These are phyloP conservation scores for Lactarius hengduanensis DNA, from an alignment of 768 basidiomycete species.

Conservation along the genomic window DNA sequence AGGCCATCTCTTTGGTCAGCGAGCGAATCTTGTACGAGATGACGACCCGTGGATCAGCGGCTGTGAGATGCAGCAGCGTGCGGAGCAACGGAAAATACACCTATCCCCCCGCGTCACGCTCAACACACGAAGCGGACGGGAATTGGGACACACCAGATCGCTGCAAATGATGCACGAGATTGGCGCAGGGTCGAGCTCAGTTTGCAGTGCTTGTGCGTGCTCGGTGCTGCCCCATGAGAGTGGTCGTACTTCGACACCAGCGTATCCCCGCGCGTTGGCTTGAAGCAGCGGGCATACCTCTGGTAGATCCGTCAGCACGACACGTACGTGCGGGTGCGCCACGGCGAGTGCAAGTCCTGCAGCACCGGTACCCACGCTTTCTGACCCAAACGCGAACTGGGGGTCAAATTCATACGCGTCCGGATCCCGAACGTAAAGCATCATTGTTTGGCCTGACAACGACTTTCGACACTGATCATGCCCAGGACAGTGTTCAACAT, in stretches of 20 bases:
- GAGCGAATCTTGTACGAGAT: slow-evolving; percentile 80
- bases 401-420: slow-evolving; percentile 51
- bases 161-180: slow-evolving; percentile 75
- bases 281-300: slow-evolving; percentile 61
- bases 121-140: neutral
- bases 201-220: slow-evolving; percentile 43
- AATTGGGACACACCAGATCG: slow-evolving; percentile 62
- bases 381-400: slow-evolving; percentile 41
- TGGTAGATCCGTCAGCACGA: slow-evolving; percentile 71
- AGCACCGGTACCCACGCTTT: slow-evolving; percentile 58
- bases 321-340: slow-evolving; percentile 29
- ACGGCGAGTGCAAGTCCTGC: slow-evolving; percentile 44
- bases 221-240: slow-evolving; percentile 66
- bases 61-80: slow-evolving; percentile 70
- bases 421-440: slow-evolving; percentile 49
- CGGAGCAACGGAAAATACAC: slow-evolving; percentile 85
- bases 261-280: slow-evolving; percentile 35
- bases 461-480: too few species aligned
- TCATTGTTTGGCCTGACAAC: slow-evolving; percentile 36
- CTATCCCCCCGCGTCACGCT: slow-evolving; percentile 39
- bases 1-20: slow-evolving; percentile 65
- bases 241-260: slow-evolving; percentile 47
- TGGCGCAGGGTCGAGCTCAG: slow-evolving; percentile 37
- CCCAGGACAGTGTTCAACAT: too few species aligned
- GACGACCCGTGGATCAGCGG: slow-evolving; percentile 41